Conservation (phyloP, 2,329 filamentous ascomycete species). For the Hypomyces rosellus region DNA sequence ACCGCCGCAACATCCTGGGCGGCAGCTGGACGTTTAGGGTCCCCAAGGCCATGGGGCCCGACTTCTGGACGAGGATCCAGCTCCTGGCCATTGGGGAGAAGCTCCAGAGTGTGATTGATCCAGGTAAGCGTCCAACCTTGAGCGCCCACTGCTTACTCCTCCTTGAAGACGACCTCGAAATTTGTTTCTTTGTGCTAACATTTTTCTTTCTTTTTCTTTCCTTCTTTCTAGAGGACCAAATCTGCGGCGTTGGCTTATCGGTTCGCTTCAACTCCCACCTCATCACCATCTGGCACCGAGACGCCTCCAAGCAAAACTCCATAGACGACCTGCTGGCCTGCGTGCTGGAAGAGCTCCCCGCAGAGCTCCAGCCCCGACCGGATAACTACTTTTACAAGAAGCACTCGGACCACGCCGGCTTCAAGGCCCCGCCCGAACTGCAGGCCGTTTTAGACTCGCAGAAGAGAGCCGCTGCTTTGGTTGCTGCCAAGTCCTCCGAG, state of each 20-base stretch:
- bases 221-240: constrained; percentile 64
- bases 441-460: constrained; percentile 53
- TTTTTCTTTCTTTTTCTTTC: no score
- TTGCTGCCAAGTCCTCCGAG: constrained; percentile 11
- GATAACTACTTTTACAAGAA: constrained; percentile 80
- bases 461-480: constrained; percentile 38
- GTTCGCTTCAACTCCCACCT: constrained; percentile 86
- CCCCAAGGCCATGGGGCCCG: constrained; percentile 64
- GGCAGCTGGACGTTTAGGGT: constrained; percentile 92
- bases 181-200: neutral
- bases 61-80: constrained; percentile 77
- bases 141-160: neutral
- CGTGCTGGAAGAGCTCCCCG: constrained; percentile 66
- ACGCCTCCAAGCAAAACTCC: constrained; percentile 72
- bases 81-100: constrained; percentile 78
- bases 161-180: neutral
- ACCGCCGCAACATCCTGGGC: constrained; percentile 76
- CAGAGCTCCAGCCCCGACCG: constrained; percentile 64
- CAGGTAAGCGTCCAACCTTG: constrained; percentile 45
- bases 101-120: constrained; percentile 65
- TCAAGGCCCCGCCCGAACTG: constrained; percentile 57
- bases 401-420: constrained; percentile 82
- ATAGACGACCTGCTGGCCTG: constrained; percentile 67
- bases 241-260: constrained; percentile 82
- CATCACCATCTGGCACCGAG: constrained; percentile 89